Percentiles rank a stretch among this genome's conserved stretches.
phyloP scores from a whole-genome alignment of 2,329 filamentous ascomycete genomes.

The Pestalotiopsis fici region DNA sequence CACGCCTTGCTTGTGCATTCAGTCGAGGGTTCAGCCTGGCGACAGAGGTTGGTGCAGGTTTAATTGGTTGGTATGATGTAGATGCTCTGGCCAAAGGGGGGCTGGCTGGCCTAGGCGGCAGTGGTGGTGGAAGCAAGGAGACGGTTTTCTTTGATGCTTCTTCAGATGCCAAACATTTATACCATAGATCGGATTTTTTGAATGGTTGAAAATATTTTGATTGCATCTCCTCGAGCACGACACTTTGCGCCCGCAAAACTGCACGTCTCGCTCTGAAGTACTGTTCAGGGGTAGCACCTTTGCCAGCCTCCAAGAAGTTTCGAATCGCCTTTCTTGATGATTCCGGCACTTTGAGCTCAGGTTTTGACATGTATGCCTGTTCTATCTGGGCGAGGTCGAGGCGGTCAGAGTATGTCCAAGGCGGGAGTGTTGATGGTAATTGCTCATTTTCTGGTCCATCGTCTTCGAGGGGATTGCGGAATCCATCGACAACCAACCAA shows the following conservation, averaged over 20 bases:
- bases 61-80: conserved; percentile 41
- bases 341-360: conserved; percentile 77
- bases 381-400: conserved; percentile 89
- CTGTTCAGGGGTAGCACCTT: conserved; percentile 73
- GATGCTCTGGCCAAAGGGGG: conserved; percentile 30
- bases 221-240: conserved; percentile 82
- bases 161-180: conserved; percentile 91
- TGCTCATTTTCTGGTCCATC: conserved; percentile 70
- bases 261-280: conserved; percentile 82
- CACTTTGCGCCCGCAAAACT: conserved; percentile 79
- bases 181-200: conserved; percentile 91
- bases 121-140: conserved; percentile 15
- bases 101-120: conserved; percentile 23
- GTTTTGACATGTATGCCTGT: conserved; percentile 81
- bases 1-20: conserved; percentile 36
- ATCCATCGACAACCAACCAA: conserved; percentile 96
- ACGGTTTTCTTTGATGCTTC: conserved; percentile 57
- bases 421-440: conserved; percentile 59
- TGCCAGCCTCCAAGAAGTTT: conserved; percentile 78
- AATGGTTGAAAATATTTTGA: conserved; percentile 80
- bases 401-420: conserved; percentile 83
- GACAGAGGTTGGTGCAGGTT: conserved; percentile 40
- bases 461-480: conserved; percentile 90
- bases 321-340: conserved; percentile 70
- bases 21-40: conserved; percentile 41